A percentile compares a stretch with the other conserved stretches of the same genome.
Conservation (phyloP, 768 basidiomycete genomes). For the Lactarius hatsudake region DNA sequence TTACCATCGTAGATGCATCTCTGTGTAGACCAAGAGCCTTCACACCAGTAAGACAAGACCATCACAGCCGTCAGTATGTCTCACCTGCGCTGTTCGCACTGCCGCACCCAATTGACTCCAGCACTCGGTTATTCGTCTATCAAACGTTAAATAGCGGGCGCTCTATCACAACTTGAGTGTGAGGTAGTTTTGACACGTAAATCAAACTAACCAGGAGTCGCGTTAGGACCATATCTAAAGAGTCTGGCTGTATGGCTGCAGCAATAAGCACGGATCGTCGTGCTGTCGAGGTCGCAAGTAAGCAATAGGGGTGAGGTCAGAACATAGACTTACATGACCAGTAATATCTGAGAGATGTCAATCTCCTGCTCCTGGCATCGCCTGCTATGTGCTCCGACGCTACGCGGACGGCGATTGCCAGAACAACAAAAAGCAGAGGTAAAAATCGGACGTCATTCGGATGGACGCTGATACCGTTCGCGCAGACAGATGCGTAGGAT, state of each 20-base stretch:
- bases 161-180: constrained; percentile 42
- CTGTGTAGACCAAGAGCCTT: constrained; percentile 84
- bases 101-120: constrained; percentile 96
- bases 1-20: constrained; percentile 79
- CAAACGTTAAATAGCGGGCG: constrained; percentile 67
- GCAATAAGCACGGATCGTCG: constrained; percentile 86
- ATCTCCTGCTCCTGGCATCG: constrained; percentile 67
- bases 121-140: constrained; percentile 88
- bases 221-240: constrained; percentile 86
- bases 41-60: background rate
- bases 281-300: constrained; percentile 45
- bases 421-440: constrained; percentile 88
- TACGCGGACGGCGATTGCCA: constrained; percentile 82
- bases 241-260: constrained; percentile 91
- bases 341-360: constrained; percentile 87
- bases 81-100: constrained; percentile 77
- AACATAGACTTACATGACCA: constrained; percentile 80
- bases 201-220: constrained; percentile 60
- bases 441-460: constrained; percentile 80
- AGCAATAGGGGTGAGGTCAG: constrained; percentile 14
- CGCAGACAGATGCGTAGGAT: constrained; percentile 62
- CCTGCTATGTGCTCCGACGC: constrained; percentile 85
- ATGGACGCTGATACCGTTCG: constrained; percentile 62
- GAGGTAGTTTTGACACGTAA: background rate
- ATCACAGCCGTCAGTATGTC: background rate